These are phyloP conservation scores for Talaromyces nanjingensis DNA, from an alignment of 495 filamentous ascomycete genomes.

Conservation along the genomic window DNA sequence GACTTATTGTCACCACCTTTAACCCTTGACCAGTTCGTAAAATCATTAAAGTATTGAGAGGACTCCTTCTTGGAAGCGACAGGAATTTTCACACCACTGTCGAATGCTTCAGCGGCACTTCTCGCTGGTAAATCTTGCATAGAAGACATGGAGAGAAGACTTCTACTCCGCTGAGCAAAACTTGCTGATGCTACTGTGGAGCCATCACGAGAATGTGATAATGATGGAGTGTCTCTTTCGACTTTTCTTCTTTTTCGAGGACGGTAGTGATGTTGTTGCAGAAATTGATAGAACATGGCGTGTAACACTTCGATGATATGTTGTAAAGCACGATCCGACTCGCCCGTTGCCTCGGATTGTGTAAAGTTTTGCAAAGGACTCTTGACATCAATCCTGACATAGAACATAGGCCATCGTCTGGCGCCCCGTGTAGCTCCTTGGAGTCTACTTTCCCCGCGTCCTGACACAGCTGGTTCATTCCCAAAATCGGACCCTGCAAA, in stretches of 20 bases:
- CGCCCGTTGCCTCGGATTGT: constrained; percentile 18
- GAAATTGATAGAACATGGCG: constrained; percentile 58
- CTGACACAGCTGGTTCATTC: constrained; percentile 24
- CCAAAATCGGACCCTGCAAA: constrained; percentile 80
- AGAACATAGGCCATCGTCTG: constrained; percentile 90
- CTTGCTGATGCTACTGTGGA: neutral
- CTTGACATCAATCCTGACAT: constrained; percentile 55
- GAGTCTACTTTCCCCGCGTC: constrained; percentile 18
- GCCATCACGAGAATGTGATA: neutral
- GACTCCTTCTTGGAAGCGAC: neutral
- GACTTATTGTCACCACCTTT: constrained; percentile 48
- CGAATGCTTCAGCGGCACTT: neutral
- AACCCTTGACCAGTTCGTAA: constrained; percentile 59
- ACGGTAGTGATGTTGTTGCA: constrained; percentile 59
- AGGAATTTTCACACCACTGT: neutral
- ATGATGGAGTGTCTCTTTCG: constrained; percentile 2
- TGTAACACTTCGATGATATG: constrained; percentile 54
- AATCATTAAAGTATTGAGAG: constrained; percentile 18
- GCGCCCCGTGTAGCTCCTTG: constrained; percentile 28
- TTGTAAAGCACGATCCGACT: constrained; percentile 39
- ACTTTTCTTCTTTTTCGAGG: constrained; percentile 29
- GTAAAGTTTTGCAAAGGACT: constrained; percentile 11
- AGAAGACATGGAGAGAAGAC: constrained; percentile 1
- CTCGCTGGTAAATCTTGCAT: constrained; percentile 17
- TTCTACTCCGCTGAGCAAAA: neutral